Conservation (phyloP, 306 rosid species). For the Echinosophora koreensis region DNA sequence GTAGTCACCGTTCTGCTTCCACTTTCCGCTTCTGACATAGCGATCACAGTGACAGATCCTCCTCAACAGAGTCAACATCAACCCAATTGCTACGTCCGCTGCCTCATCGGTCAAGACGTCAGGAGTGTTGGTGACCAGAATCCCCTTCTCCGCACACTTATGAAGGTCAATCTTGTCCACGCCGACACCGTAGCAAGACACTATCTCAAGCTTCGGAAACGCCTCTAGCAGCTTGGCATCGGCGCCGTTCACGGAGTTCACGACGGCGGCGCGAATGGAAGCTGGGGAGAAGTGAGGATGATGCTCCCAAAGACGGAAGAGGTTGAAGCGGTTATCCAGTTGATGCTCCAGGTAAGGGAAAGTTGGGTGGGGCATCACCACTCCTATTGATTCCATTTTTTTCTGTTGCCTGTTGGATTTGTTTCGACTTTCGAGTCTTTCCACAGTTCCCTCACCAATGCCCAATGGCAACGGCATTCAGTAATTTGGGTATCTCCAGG, state of each 20-base stretch:
- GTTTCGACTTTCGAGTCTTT: too few species aligned
- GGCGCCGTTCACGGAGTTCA: conserved; percentile 53
- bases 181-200: conserved; percentile 78
- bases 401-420: too few species aligned
- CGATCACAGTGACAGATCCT: conserved; percentile 71
- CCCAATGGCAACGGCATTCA: too few species aligned
- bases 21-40: conserved; percentile 65
- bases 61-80: conserved; percentile 66
- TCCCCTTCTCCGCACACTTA: conserved; percentile 69
- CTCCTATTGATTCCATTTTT: conserved; percentile 69
- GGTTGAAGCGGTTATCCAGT: conserved; percentile 74
- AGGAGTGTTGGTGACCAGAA: conserved; percentile 79
- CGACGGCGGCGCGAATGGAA: conserved; percentile 74
- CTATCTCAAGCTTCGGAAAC: conserved; percentile 74
- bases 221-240: conserved; percentile 63
- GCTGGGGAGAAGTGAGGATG: conserved; percentile 52
- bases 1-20: conserved; percentile 72
- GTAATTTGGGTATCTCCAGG: too few species aligned
- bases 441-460: too few species aligned
- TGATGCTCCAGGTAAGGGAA: conserved; percentile 66
- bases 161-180: conserved; percentile 72
- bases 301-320: conserved; percentile 57
- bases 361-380: conserved; percentile 42
- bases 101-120: conserved; percentile 89
- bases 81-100: conserved; percentile 74